Base-by-base conservation (phyloP, 345 rosid species). In the Citrus mangshanensis region DNA sequence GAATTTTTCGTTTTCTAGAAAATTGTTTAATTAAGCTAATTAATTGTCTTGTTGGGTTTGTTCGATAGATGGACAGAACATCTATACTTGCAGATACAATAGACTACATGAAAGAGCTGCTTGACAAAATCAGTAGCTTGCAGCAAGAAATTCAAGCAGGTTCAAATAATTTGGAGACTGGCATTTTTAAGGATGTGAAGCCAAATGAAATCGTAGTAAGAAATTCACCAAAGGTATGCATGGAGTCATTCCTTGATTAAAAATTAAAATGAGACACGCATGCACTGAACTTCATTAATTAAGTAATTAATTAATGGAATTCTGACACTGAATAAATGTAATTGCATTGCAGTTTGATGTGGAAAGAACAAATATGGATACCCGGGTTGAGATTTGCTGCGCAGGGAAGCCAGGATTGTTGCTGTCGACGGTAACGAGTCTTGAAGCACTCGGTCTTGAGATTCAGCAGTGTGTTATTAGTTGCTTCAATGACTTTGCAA, bases 381-480 rank as follows among this genome's bases (percentile, higher is more conserved):
- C 95, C 58, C 77, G 87, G 77, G 84, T 95, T 28, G 95, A 95
- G 34, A 90, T 95, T 72, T 87, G 93, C 85, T 95, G 98, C 72
- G 87, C 96, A 16, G 81, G 88, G 1, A 93, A 89, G 84, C 98
- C 97, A 49, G 98, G 99, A 54, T 46, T 95, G 81, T 75, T 93
- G 86, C 75, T 91, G 51, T 90, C 99, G 55, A 92, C 98, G 27
- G 93, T 92, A 46, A 84, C 75, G 83, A 93, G 98, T 58, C 83
- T 95, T 73, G 99, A 95, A 85, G 90, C 93, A 69, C 78, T 92
- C 60, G 99, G 97, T 59, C 82, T 92, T 76, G 99, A 95, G 86
- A 93, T 95, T 81, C 92, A 95, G 82, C 97, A 93, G 34, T 91
- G 97, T 86, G 95, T 93, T 30, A 86, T 92, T n/a, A 95, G 99